Percentiles rank a stretch among this genome's conserved stretches.
Conservation (phyloP, 2,329 filamentous ascomycete species). For the Cladosporium velox region DNA sequence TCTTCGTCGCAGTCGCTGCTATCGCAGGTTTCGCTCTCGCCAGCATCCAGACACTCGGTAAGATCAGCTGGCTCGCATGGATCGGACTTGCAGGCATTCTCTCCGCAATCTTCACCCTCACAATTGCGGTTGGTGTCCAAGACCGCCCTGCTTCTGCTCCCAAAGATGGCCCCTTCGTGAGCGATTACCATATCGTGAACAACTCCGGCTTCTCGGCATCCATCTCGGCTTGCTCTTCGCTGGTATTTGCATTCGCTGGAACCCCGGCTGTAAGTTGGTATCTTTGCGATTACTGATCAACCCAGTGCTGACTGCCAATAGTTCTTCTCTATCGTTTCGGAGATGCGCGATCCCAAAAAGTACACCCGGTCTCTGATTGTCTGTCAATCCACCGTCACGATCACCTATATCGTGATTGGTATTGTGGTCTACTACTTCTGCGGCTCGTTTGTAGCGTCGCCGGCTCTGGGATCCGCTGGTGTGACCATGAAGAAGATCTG, state of each 20-base stretch:
- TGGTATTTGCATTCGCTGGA: slow-evolving; percentile 44
- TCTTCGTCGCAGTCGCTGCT: slow-evolving; percentile 45
- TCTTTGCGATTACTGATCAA: neutral
- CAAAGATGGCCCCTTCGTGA: slow-evolving; percentile 31
- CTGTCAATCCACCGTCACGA: slow-evolving; percentile 27
- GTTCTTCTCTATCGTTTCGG: slow-evolving; percentile 43
- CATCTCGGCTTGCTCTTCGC: slow-evolving; percentile 26
- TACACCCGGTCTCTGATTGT: slow-evolving; percentile 41
- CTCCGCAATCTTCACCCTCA: slow-evolving; percentile 34
- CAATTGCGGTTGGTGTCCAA: slow-evolving; percentile 39
- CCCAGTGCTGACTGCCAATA: neutral
- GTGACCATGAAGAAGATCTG: slow-evolving; percentile 47
- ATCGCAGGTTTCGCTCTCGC: slow-evolving; percentile 43
- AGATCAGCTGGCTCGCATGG: slow-evolving; percentile 41
- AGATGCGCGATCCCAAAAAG: slow-evolving; percentile 42
- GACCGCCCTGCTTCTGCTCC: slow-evolving; percentile 40
- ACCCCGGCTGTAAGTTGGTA: slow-evolving; percentile 31
- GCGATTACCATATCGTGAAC: slow-evolving; percentile 34
- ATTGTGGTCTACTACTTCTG: slow-evolving; percentile 51
- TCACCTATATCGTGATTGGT: slow-evolving; percentile 42
- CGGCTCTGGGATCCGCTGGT: slow-evolving; percentile 51
- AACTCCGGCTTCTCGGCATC: slow-evolving; percentile 19
- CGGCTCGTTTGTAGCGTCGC: slow-evolving; percentile 51
- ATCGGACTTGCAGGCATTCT: slow-evolving; percentile 34
- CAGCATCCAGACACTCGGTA: slow-evolving; percentile 41